Evolutionary conservation across 768 basidiomycete genomes (phyloP), one percentile per base, ranked within the genome.

Genomic region (Leccinum longicurvipes): DNA sequence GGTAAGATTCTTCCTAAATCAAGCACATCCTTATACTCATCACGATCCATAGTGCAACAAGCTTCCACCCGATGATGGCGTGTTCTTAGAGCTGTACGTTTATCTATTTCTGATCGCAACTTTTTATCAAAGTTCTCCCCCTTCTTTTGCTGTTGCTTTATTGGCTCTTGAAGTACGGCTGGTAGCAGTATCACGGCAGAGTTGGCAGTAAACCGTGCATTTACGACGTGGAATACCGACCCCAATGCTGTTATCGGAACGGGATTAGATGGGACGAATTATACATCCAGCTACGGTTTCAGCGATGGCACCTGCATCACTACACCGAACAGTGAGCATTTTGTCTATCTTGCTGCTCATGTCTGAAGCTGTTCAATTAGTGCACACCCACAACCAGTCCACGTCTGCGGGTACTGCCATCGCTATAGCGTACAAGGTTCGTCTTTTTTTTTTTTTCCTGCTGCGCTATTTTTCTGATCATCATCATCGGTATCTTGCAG

Each of bases 261-360:
- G 0, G 64, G 63, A 56, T 27, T 24, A 10, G 60, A 65, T 3
- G 59, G 63, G 10, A 0, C 0, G 19, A 0, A 49, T 1, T 51
- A 63, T 41, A 47, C 63, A 21, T 21, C n/a, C 2, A 51, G 54
- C 21, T 58, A 39, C 23, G 45, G 21, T 28, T 17, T 5, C n/a
- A 17, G 6, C 9, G 0, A 17, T 1, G 36, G 52, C 21, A 3
- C 2, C 9, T 51, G 63, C 17, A 24, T 64, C 6, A 1, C 8
- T 3, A 0, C 36, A 0, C 63, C 63, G 21, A 64, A 64, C 31
- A 29, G 63, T 64, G 42, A 57, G 64, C 50, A n/a, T 3, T 47
- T 23, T 3, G 29, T 3, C 3, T 19, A 11, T 5, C 15, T 46
- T 34, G 15, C 8, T 6, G 24, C 36, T 21, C 15, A 31, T 32